A percentile compares a stretch with the other conserved stretches of the same genome.
phyloP scores from a whole-genome alignment of 208 protist genomes.

The Wallacemonas collosoma region DNA sequence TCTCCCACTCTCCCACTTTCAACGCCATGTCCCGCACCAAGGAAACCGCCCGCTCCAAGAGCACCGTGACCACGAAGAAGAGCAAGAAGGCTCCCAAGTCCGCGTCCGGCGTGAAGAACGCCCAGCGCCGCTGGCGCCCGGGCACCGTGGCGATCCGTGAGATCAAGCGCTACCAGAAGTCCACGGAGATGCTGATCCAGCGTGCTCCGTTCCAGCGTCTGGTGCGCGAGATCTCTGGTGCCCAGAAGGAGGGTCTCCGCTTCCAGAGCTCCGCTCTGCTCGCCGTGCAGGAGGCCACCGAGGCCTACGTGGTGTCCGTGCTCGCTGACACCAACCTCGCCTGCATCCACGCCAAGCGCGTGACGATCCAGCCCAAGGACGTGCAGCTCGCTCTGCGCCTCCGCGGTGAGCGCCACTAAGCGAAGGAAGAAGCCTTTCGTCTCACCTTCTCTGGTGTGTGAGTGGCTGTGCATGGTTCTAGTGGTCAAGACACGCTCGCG shows the following conservation, averaged over 20 bases:
- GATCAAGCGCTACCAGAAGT: constrained; percentile 93
- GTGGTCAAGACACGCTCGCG: not conserved
- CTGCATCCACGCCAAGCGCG: constrained; percentile 85
- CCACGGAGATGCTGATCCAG: constrained; percentile 89
- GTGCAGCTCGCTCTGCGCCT: constrained; percentile 65
- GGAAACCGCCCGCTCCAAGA: constrained; percentile 97
- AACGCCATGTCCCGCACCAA: constrained; percentile 96
- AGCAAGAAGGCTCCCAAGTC: constrained; percentile 97
- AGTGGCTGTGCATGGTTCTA: constrained; percentile 13
- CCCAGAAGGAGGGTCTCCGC: constrained; percentile 75
- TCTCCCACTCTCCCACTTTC: not conserved
- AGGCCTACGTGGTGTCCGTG: constrained; percentile 91
- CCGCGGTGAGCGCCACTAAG: constrained; percentile 61
- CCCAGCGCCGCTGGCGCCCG: constrained; percentile 95
- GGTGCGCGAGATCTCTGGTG: constrained; percentile 82
- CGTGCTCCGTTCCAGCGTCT: constrained; percentile 90
- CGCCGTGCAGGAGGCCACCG: constrained; percentile 91
- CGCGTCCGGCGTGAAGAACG: constrained; percentile 95
- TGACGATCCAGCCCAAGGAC: constrained; percentile 87
- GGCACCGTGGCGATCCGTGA: constrained; percentile 98
- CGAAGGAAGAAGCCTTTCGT: not conserved
- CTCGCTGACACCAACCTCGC: constrained; percentile 94
- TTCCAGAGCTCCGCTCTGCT: constrained; percentile 87
- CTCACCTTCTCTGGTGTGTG: not conserved
- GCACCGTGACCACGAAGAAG: constrained; percentile 96